Conservation (phyloP, 768 basidiomycete genomes). For the Podaxis rugospora region DNA sequence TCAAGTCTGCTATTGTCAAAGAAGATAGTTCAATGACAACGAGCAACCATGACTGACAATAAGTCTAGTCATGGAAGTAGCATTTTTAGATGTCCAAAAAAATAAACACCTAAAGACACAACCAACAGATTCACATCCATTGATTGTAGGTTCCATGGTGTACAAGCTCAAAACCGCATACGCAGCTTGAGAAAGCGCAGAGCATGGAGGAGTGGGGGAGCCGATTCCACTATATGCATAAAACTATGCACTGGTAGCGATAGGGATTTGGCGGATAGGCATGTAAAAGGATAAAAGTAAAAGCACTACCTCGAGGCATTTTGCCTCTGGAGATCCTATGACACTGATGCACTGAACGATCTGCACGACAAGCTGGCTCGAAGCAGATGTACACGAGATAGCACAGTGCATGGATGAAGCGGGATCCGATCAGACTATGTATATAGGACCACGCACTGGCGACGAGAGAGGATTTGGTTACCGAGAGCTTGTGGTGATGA, state of each 20-base stretch:
- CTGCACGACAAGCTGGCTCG: background rate
- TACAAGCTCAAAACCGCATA: background rate
- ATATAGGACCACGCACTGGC: background rate
- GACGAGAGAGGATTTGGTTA: background rate
- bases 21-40: background rate
- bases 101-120: background rate
- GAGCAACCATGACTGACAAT: background rate
- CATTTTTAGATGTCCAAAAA: background rate
- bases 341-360: background rate
- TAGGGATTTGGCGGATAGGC: background rate
- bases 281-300: background rate
- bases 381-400: background rate
- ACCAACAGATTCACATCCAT: background rate
- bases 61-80: background rate
- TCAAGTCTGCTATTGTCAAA: background rate
- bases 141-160: background rate
- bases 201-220: background rate
- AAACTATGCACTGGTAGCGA: conserved; percentile 6
- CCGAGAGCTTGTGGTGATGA: background rate
- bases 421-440: background rate
- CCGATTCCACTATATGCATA: background rate
- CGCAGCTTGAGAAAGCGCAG: background rate
- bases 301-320: background rate
- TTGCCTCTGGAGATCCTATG: background rate
- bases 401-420: background rate